Evolutionary conservation across 164 flowering plant genomes (phyloP).

Genomic region (Vitis labrusca): DNA sequence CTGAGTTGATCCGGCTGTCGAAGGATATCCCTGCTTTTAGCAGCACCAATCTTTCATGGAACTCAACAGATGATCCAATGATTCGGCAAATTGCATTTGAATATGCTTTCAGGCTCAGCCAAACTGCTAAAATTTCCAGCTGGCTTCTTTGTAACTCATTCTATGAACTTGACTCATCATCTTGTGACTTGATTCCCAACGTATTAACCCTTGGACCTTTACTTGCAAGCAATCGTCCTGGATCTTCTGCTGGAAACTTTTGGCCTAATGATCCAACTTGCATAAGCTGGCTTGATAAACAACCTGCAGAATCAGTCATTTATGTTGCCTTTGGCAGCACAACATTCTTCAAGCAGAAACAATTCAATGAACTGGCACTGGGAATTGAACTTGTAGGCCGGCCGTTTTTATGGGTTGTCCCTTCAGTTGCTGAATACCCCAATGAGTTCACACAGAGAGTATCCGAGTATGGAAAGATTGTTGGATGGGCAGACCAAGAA

Average conservation of each 20-base stretch:
- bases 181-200: too few species aligned
- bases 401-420: slow-evolving; percentile 16
- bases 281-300: slow-evolving; percentile 5
- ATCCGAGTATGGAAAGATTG: slow-evolving; percentile 7
- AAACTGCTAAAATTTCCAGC: too few species aligned
- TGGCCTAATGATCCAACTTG: slow-evolving; percentile 9
- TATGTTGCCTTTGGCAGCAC: slow-evolving; percentile 10
- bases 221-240: too few species aligned
- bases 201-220: too few species aligned
- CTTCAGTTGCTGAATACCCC: neutral
- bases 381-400: neutral
- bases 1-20: slow-evolving; percentile 26
- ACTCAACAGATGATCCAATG: neutral
- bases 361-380: slow-evolving; percentile 1
- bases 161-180: too few species aligned
- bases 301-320: slow-evolving; percentile 1
- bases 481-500: slow-evolving; percentile 8
- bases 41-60: slow-evolving; percentile 1
- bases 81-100: too few species aligned
- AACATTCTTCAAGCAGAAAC: neutral
- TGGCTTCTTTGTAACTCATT: too few species aligned
- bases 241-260: neutral
- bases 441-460: slow-evolving; percentile 1
- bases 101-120: too few species aligned
- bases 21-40: slow-evolving; percentile 18